These are phyloP conservation scores for Mortierella sp. DNA, from an alignment of 371 early-diverging fungal species.

Conservation along the genomic window DNA sequence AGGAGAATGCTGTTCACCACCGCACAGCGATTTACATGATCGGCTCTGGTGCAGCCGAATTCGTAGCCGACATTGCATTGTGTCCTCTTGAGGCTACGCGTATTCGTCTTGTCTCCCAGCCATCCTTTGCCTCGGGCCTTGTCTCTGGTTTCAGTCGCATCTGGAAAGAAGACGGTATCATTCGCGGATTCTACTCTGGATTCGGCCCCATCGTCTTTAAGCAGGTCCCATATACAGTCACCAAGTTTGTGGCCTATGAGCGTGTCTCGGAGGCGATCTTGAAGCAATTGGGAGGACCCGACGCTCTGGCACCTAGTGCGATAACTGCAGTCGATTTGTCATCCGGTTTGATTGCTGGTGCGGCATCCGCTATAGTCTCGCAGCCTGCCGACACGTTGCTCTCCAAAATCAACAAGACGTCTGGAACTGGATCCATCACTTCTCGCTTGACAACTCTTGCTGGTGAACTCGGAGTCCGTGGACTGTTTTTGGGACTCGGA, in stretches of 20 bases:
- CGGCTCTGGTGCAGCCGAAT: conserved; percentile 89
- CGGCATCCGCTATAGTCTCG: conserved; percentile 93
- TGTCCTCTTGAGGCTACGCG: conserved; percentile 85
- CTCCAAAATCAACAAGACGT: conserved; percentile 86
- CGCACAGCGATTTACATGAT: conserved; percentile 86
- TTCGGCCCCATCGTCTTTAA: conserved; percentile 82
- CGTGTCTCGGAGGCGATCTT: conserved; percentile 70
- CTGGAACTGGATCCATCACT: conserved; percentile 67
- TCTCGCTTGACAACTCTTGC: conserved; percentile 66
- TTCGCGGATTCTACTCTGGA: conserved; percentile 81
- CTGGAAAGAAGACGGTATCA: conserved; percentile 74
- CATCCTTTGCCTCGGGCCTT: conserved; percentile 75
- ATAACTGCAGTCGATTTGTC: conserved; percentile 82
- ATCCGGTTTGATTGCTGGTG: conserved; percentile 93
- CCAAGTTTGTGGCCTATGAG: conserved; percentile 94
- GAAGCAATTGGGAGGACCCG: conserved; percentile 61
- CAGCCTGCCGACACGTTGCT: conserved; percentile 98
- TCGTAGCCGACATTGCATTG: conserved; percentile 92
- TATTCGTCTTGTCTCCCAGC: conserved; percentile 83
- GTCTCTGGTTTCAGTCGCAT: conserved; percentile 69
- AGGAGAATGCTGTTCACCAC: conserved; percentile 83
- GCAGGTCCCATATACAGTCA: conserved; percentile 93
- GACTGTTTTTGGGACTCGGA: conserved; percentile 76
- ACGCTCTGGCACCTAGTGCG: conserved; percentile 58
- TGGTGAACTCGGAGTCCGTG: conserved; percentile 71